These are phyloP conservation scores for Aspergillus neotritici DNA, from an alignment of 2,329 filamentous ascomycete species.

Conservation along the genomic window DNA sequence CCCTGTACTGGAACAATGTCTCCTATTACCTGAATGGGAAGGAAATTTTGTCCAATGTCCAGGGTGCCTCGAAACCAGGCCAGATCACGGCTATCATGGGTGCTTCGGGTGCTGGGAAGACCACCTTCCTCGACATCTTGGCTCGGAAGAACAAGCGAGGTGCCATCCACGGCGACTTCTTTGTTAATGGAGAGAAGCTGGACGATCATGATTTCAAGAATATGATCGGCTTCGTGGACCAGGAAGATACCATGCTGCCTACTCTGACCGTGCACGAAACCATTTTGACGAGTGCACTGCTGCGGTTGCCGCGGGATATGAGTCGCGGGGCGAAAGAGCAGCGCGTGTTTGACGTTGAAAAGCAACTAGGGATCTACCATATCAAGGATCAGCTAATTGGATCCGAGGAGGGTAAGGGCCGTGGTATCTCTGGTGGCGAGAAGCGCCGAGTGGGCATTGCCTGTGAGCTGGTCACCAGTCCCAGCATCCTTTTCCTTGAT, in stretches of 20 bases:
- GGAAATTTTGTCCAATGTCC: slow-evolving; percentile 72
- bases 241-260: slow-evolving; percentile 94
- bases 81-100: slow-evolving; percentile 98
- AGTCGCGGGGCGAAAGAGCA: slow-evolving; percentile 80
- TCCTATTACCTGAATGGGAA: slow-evolving; percentile 83
- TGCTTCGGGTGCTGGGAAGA: slow-evolving; percentile 94
- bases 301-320: slow-evolving; percentile 92
- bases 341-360: slow-evolving; percentile 85
- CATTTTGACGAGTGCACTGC: slow-evolving; percentile 85
- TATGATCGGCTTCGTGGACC: slow-evolving; percentile 94
- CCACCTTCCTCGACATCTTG: slow-evolving; percentile 91
- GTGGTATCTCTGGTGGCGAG: slow-evolving; percentile 94
- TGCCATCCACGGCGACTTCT: slow-evolving; percentile 70
- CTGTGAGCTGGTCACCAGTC: slow-evolving; percentile 94
- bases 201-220: slow-evolving; percentile 78
- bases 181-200: slow-evolving; percentile 88
- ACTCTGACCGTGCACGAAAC: slow-evolving; percentile 97
- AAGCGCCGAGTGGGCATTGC: slow-evolving; percentile 95
- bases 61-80: slow-evolving; percentile 86
- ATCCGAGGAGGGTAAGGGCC: slow-evolving; percentile 87
- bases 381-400: slow-evolving; percentile 95
- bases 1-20: slow-evolving; percentile 82
- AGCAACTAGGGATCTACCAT: slow-evolving; percentile 87
- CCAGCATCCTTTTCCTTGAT: slow-evolving; percentile 93
- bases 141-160: slow-evolving; percentile 97